Conservation (phyloP, 768 basidiomycete species). For the Trametes cingulata region DNA sequence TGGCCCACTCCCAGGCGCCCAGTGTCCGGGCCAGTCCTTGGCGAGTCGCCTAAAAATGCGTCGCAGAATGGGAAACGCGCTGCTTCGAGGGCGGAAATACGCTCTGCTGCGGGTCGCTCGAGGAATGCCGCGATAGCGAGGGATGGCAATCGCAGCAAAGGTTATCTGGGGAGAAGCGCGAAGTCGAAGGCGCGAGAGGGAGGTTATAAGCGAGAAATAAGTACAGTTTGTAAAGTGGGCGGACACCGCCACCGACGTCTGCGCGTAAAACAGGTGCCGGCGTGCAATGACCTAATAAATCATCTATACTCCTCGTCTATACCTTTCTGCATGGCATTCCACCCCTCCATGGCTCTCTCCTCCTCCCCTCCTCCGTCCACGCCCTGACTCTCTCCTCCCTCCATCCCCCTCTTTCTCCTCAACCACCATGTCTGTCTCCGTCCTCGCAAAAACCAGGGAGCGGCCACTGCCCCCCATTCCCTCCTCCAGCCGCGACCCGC, state of each 20-base stretch:
- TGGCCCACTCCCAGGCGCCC: neutral
- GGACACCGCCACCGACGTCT: conserved; percentile 17
- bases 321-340: conserved; percentile 7
- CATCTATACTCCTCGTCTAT: conserved; percentile 1
- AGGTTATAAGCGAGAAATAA: neutral
- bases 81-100: too few relatives aligned
- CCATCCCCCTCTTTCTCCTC: neutral
- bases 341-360: neutral
- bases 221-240: neutral
- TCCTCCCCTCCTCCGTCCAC: neutral
- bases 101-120: too few relatives aligned
- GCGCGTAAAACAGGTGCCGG: neutral
- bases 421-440: conserved; percentile 16
- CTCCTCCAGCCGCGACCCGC: neutral
- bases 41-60: too few relatives aligned
- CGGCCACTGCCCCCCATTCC: conserved; percentile 27
- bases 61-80: too few relatives aligned
- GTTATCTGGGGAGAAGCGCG: neutral
- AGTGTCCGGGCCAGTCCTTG: too few relatives aligned
- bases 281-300: conserved; percentile 6
- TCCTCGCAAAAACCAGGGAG: conserved; percentile 9
- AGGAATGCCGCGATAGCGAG: neutral
- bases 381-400: conserved; percentile 1
- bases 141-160: neutral
- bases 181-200: neutral